Evolutionary conservation across 176 grass and related monocot genomes (phyloP).

Genomic region (Poa annua): DNA sequence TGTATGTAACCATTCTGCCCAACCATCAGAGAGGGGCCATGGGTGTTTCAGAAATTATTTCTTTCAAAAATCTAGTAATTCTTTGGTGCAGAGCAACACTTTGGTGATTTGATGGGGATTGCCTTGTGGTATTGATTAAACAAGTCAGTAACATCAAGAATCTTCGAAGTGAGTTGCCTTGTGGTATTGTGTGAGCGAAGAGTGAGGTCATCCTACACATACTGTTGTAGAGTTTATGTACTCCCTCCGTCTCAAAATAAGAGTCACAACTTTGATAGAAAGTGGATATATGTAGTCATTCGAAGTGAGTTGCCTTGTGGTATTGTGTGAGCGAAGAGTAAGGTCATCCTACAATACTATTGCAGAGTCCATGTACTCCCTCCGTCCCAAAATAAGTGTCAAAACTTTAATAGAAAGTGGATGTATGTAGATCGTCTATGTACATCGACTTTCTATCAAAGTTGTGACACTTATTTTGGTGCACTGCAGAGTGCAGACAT

Average conservation of each 20-base stretch:
- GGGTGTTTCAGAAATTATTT: neutral
- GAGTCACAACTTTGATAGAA: no score
- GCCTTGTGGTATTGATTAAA: neutral
- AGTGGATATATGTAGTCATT: no score
- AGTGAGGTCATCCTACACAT: conserved; percentile 37
- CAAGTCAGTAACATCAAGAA: neutral
- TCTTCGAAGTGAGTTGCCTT: no score
- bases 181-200: conserved; percentile 18
- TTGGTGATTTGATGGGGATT: no score
- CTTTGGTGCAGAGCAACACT: neutral
- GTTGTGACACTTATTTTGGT: no score
- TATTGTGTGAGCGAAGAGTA: conserved; percentile 27
- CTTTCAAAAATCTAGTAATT: neutral
- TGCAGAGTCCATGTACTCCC: neutral
- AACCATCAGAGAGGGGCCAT: neutral
- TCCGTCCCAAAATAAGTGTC: no score
- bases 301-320: neutral
- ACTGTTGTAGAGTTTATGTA: neutral
- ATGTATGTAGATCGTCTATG: no score
- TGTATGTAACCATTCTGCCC: neutral
- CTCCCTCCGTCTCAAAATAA: no score
- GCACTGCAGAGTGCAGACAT: neutral
- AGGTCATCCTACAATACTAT: conserved; percentile 31
- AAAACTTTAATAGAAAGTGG: no score
- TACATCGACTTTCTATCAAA: no score